Base-by-base conservation (phyloP, 495 filamentous ascomycete species). In the Acidomyces sp. region DNA sequence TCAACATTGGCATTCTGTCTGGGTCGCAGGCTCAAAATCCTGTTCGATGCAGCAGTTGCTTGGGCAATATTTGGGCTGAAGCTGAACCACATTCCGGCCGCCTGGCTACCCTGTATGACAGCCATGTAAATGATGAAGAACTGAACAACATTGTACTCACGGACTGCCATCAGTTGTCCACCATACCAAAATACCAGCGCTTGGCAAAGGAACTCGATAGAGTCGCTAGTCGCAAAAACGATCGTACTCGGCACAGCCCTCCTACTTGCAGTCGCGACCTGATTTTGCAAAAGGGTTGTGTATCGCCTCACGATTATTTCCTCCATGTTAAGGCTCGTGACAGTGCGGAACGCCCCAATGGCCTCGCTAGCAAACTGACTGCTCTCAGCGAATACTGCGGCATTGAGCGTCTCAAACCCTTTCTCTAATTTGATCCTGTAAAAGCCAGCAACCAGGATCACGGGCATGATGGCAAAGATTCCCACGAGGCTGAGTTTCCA, bases 91-190 rank as follows among this genome's bases (percentile, higher is more conserved):
- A 70, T 62, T 2, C 69, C 68, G 0, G 72, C 68, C 1, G 61
- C 52, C 42, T 78, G 71, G 1, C 66, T 71, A 0, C 65, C 68
- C 38, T 72, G 69, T 10, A 83, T 64, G 25, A 80, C 65, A 0
- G 62, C 67, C 41, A 75, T 70, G 37, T 74, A 78, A 2, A 74
- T 58, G 6, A 75, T 62, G 43, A 75, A 77, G 50, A 80, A 79
- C 15, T 67, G 38, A 3, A 51, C 51, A 5, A 65, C 52, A 1
- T 58, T 52, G 19, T 61, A 60, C 39, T 76, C 68, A 6, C 56
- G 54, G 3, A 55, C 58, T 0, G 68, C 62, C 11, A 78, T 54
- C 9, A 78, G 61, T n/a, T 62, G 63, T 4, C 41, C 43, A n/a
- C 57, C 57, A 22, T 52, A 52, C 48, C 48, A 52, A 39, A 78